A percentile compares a stretch with the other conserved stretches of the same genome.
phyloP scores from a whole-genome alignment of 257 asterid genomes.

The Solanum corneliomulleri region DNA sequence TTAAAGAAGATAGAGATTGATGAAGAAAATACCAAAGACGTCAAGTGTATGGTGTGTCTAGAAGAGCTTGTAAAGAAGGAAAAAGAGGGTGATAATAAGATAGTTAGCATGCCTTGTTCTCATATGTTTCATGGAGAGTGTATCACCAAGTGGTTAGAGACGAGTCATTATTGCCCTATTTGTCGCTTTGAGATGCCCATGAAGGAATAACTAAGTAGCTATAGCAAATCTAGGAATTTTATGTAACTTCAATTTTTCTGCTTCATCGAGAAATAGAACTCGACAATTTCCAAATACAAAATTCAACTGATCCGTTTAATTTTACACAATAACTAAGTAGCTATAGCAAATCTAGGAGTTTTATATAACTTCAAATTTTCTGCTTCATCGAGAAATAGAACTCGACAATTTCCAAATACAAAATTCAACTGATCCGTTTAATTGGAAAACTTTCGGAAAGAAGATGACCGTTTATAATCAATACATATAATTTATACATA shows the following conservation, averaged over 20 bases:
- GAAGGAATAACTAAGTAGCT: not conserved
- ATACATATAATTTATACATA: too few species aligned
- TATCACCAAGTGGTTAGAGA: slow-evolving; percentile 1
- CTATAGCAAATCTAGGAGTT: too few species aligned
- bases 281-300: not conserved
- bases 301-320: not conserved
- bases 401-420: too few species aligned
- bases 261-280: not conserved
- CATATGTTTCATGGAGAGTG: slow-evolving; percentile 11
- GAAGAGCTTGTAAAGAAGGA: not conserved
- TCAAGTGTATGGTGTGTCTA: not conserved
- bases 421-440: too few species aligned
- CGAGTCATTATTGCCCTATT: slow-evolving; percentile 8
- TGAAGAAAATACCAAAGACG: not conserved
- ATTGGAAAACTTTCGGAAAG: too few species aligned
- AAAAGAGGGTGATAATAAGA: not conserved
- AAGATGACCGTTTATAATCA: too few species aligned
- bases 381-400: too few species aligned
- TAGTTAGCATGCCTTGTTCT: slow-evolving; percentile 1
- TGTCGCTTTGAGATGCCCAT: slow-evolving; percentile 1
- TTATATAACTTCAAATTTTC: too few species aligned
- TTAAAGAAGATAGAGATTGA: not conserved
- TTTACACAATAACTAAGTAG: too few species aligned
- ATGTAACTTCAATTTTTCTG: not conserved
- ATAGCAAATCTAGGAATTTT: not conserved